These are phyloP conservation scores for Rhizopogon roseolus DNA, from an alignment of 768 basidiomycete species.

Conservation along the genomic window DNA sequence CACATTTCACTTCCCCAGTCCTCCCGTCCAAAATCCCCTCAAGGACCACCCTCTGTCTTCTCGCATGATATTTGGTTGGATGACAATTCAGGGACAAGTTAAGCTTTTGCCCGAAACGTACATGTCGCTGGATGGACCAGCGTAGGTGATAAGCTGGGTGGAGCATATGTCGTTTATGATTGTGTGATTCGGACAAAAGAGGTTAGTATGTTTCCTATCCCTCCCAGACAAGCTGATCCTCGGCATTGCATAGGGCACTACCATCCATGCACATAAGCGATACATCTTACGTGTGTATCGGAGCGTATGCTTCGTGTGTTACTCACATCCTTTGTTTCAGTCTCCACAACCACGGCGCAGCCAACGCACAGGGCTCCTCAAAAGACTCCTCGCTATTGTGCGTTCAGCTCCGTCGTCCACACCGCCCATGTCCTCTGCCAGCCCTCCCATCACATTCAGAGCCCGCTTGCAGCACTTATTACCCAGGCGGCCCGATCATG, in stretches of 20 bases:
- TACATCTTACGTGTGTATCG: too few species aligned
- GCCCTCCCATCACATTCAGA: neutral
- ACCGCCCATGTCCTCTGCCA: neutral
- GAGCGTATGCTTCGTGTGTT: too few species aligned
- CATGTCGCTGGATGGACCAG: constrained; percentile 66
- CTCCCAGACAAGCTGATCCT: neutral
- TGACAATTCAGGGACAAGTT: constrained; percentile 51
- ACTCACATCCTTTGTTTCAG: too few species aligned
- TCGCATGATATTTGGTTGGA: constrained; percentile 69
- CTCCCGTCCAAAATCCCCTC: constrained; percentile 17
- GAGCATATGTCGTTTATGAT: constrained; percentile 70
- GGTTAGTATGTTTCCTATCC: constrained; percentile 17
- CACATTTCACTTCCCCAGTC: constrained; percentile 8
- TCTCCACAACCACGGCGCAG: too few species aligned
- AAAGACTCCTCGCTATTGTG: too few species aligned
- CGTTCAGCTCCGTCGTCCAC: too few species aligned
- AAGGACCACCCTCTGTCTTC: constrained; percentile 48
- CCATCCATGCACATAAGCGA: constrained; percentile 61
- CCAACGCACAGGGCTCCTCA: too few species aligned
- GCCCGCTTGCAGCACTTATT: neutral
- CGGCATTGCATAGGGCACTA: constrained; percentile 40
- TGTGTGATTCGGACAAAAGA: constrained; percentile 66
- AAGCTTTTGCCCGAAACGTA: constrained; percentile 60
- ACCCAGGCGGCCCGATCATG: neutral
- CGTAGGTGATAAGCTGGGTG: constrained; percentile 61